Conservation (phyloP, 164 flowering plant species). For the Umbellularia californica region DNA sequence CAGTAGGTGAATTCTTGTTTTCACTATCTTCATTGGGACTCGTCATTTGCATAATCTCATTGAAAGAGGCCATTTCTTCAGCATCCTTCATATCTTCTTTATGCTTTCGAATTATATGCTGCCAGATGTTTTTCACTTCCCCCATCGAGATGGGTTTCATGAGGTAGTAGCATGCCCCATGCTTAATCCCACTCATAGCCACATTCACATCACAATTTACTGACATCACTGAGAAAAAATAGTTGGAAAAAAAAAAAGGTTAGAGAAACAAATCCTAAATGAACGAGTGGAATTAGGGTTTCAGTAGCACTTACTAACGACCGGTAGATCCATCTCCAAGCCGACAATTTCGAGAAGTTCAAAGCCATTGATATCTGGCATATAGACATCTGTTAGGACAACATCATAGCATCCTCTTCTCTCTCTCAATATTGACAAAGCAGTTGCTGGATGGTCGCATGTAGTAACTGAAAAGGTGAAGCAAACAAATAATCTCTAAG, state of each 20-base stretch:
- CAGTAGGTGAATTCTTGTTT: not conserved
- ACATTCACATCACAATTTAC: slow-evolving; percentile 86
- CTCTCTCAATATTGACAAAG: slow-evolving; percentile 69
- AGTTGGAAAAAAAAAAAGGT: not conserved
- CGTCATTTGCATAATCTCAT: slow-evolving; percentile 37
- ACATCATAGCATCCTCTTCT: slow-evolving; percentile 78
- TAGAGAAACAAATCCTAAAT: not conserved
- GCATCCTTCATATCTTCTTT: slow-evolving; percentile 55
- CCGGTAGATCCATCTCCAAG: slow-evolving; percentile 93
- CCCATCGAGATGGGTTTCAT: slow-evolving; percentile 91
- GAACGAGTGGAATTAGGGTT: not conserved
- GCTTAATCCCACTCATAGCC: slow-evolving; percentile 91
- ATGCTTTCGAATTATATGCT: slow-evolving; percentile 42
- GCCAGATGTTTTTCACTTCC: slow-evolving; percentile 47
- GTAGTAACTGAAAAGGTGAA: slow-evolving; percentile 62
- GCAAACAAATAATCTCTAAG: not conserved
- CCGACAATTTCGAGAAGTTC: slow-evolving; percentile 90
- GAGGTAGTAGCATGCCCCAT: slow-evolving; percentile 93
- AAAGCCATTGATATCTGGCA: slow-evolving; percentile 98
- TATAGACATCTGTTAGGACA: slow-evolving; percentile 88
- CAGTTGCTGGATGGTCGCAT: slow-evolving; percentile 68
- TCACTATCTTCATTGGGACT: not conserved
- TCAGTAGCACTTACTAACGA: slow-evolving; percentile 54
- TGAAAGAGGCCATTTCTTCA: not conserved
- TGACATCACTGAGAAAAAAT: slow-evolving; percentile 74